Evolutionary conservation across 805 yeast species (phyloP), one percentile per base, ranked within the genome.

Genomic region (Candida insectorum): DNA sequence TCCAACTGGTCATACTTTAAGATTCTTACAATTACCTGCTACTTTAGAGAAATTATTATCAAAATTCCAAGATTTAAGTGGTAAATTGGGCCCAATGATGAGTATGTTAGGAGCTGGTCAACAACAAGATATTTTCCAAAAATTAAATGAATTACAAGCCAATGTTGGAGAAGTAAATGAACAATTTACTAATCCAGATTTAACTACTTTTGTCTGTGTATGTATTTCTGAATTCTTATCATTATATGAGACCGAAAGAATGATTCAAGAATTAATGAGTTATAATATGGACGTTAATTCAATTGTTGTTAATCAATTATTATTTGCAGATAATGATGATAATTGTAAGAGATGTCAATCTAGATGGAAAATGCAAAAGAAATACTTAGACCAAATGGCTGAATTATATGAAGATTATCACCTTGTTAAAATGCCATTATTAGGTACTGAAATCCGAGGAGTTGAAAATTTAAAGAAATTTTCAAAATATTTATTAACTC

Each of bases 341-440:
- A 66, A 70, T 41, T 93, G 98, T 66, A 83, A 80, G 55, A 81
- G 96, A 63, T 93, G 98, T 63, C 81, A 75, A 45, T 77, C 96
- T 7, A 82, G 99, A 64, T 79, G 93, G 80, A 82, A 85, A 65
- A 88, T 93, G 95, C 99, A 93, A 65, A 82, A 73, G 60, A 93
- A 93, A 64, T 93, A 93, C 57, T 71, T 89, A 51, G 94, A 84
- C 55, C 97, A 93, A 69, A 91, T 93, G 81, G 85, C 76, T 50
- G 99, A 93, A 60, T 71, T 93, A 39, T 93, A 93, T 54, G 98
- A 93, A 62, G 98, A 93, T 61, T 93, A 91, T 72, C 97, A 94
- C 56, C 71, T 93, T 49, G 93, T 93, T 21, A 88, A 87, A 65
- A 84, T 93, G 80, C 99, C 99, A 3, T 77, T 91, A 56, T 77